These are phyloP conservation scores for Straminergon stramineum DNA, from an alignment of 225 moss, liverwort and hornwort genomes.

Conservation along the genomic window DNA sequence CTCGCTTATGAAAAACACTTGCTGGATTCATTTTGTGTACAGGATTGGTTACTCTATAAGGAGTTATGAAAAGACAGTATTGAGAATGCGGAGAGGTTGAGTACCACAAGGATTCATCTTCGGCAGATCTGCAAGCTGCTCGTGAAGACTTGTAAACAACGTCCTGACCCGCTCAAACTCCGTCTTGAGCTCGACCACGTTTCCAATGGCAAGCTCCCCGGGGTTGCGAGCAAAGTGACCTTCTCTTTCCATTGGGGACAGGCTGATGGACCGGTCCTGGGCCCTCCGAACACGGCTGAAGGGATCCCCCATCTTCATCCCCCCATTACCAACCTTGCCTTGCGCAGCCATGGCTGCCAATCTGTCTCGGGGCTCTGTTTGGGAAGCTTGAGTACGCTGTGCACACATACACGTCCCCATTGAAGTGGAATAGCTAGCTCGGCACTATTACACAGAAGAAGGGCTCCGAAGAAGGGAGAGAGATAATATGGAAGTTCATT, in stretches of 20 bases:
- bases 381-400: conserved; percentile 4
- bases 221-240: conserved; percentile 3
- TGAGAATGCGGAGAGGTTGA: neutral
- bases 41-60: neutral
- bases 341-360: conserved; percentile 19
- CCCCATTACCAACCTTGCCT: neutral
- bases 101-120: conserved; percentile 85
- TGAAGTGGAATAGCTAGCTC: neutral
- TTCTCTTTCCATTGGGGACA: conserved; percentile 8
- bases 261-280: conserved; percentile 17
- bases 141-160: conserved; percentile 33
- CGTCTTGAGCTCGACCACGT: conserved; percentile 34
- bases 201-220: conserved; percentile 19
- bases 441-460: neutral
- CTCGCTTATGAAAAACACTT: neutral
- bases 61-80: neutral
- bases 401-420: conserved; percentile 6
- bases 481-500: neutral
- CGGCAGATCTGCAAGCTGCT: conserved; percentile 43
- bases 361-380: conserved; percentile 6
- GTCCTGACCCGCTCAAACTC: conserved; percentile 62
- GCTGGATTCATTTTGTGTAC: neutral
- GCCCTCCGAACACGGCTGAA: conserved; percentile 2
- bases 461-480: neutral
- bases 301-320: neutral